Base-by-base conservation (phyloP, 805 yeast species). In the Lachancea lanzarotensis region DNA sequence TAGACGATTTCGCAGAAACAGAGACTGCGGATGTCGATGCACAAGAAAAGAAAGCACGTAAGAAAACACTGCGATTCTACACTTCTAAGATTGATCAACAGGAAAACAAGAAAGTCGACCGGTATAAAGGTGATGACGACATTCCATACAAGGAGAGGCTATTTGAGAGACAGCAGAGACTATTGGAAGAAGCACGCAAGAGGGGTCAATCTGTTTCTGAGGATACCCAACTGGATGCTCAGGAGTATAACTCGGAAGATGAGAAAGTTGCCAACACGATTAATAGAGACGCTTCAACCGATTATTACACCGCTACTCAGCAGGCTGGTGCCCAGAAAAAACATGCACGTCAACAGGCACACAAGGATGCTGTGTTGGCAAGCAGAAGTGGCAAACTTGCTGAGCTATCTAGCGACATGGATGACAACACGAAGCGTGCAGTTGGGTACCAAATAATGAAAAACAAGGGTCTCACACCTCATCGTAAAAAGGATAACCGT, bases 1-100 rank as follows among this genome's bases (percentile, higher is more conserved):
- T 59, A 5, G 75, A 73, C 48, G 93, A 84, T 62, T 82, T 69
- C 57, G 72, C 78, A n/a, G 95, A 88, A 57, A 71, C 79, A 25
- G 79, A 74, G 29, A 74, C 85, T 36, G 95, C 85, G 41, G 93
- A 80, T 22, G 81, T 88, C 39, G 98, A 93, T 65, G 74, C 76
- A 37, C 95, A 87, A 58, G 98, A 89, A 47, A 91, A 90, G 69
- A 78, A 75, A 47, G 76, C 81, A 17, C 80, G 95, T 55, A 84
- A 82, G 71, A 79, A 78, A 60, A 76, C 95, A 2, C 76, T 93
- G 56, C 81, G 98, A 49, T 93, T 93, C 79, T 93, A 93, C 74
- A 93, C 98, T 1, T 86, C 98, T 47, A 90, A 91, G 67, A 90
- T 93, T 65, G 96, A 89, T 63, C 95, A 90, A 68, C 82, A 82